Base-by-base conservation (phyloP, 192 early-diverging fungal genomes). In the Linnemannia exigua region DNA sequence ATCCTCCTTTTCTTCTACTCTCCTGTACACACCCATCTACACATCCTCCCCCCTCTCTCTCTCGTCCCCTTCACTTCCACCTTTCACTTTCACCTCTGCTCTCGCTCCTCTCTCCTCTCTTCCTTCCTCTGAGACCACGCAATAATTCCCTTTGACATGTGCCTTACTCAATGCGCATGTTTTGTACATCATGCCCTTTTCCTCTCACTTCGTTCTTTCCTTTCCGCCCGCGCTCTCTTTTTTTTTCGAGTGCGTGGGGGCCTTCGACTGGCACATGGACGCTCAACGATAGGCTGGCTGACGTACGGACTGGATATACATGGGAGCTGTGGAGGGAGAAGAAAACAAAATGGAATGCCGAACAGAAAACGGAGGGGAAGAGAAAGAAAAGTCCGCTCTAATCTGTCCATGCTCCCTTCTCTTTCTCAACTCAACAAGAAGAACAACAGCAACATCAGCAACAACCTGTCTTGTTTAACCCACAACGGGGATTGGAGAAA, bases 141-240 rank as follows among this genome's bases (percentile, higher is more conserved):
- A 63, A 31, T 63, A 63, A 33, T 63, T 63, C 28, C 11, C 58
- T 31, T 31, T 63, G 58, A 63, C 58, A 63, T 63, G 58, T 63
- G 58, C 28, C 31, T n/a, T 63, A 9, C 58, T 63, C 28, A 2
- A 31, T 28, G 58, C 44, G 14, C 17, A 46, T 19, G 2, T 17
- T 19, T 6, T 35, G n/a, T 36, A 54, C 6, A 35, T n/a, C 35
- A 67, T 19, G 50, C 35, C 25, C 35, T 66, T 0, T 69, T 20
- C 37, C 12, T 16, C 41, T 46, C 33, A 5, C 20, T n/a, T n/a
- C 25, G 1, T 31, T 50, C 46, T 68, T 25, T 35, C 48, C 19
- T n/a, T 72, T 41, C 52, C 33, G 48, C 58, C 58, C 48, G 50
- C 25, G 38, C 76, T 77, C 76, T 3, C 22, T 67, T 78, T 79